These are phyloP conservation scores for Acmispon strigosus DNA, from an alignment of 306 rosid genomes.

Conservation along the genomic window DNA sequence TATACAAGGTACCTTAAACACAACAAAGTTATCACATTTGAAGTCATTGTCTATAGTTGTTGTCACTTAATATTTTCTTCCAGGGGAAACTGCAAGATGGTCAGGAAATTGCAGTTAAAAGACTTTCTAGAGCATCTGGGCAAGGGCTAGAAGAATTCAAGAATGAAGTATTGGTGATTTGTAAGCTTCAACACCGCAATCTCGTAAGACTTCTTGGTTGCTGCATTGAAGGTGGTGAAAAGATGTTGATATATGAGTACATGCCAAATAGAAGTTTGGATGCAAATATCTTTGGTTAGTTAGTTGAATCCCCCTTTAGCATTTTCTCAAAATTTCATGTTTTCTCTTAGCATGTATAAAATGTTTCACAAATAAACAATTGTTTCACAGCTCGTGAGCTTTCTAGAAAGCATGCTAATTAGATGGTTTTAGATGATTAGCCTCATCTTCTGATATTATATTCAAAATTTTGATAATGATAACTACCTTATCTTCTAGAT, in stretches of 20 bases:
- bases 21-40: background rate
- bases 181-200: no score
- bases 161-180: no score
- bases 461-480: background rate
- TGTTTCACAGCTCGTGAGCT: background rate
- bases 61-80: background rate
- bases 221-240: no score
- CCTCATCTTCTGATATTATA: background rate
- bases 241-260: no score
- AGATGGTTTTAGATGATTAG: no score
- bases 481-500: background rate
- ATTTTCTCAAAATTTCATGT: background rate
- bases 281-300: conserved; percentile 8
- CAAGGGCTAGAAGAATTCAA: no score
- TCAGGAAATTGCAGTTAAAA: conserved; percentile 1
- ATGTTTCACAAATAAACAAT: background rate
- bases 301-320: background rate
- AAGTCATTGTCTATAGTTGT: background rate
- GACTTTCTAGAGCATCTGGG: background rate
- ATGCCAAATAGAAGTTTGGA: no score
- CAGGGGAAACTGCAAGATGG: background rate
- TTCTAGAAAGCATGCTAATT: background rate
- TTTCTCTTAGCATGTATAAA: background rate
- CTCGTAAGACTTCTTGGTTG: no score
- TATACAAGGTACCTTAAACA: background rate